Evolutionary conservation across 768 basidiomycete species (phyloP), one percentile per base, ranked within the genome.

Genomic region (Crucibulum laeve): DNA sequence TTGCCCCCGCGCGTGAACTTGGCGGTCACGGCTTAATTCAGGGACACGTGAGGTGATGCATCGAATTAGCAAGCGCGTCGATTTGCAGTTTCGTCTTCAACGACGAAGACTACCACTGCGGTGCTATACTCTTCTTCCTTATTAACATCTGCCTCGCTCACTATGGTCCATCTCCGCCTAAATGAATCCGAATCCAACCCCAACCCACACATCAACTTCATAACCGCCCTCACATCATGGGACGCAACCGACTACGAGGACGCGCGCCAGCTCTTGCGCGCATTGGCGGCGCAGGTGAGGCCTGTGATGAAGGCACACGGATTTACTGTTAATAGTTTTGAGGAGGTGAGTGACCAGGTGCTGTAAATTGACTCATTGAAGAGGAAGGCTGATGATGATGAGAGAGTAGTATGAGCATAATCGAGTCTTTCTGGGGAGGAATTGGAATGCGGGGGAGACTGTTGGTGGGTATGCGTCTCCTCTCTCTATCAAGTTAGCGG

Each of bases 391-490:
- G 15, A 15, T 11, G 11, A 15, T 15, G 11, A 32, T 11, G 14
- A 22, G 18, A 4, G 15, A 10, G 14, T 53, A 91, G 87, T 91
- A 91, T 51, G 83, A 89, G 55, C 74, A 78, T 54, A 91, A 91
- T 56, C 54, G 51, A 11, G 85, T 91, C 4, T 91, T 91, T 60
- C 77, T 81, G 4, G 90, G 89, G 1, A 72, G 89, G 38, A 91
- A 91, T 57, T 92, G 89, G 89, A 87, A 89, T 51, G 71, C 70
- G 44, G 90, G 90, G 3, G 89, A 92, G 62, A 82, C 79, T 7
- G 66, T 92, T 45, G 88, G 87, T 86, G 48, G 17, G 61, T 52
- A 13, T 6, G 34, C 23, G 25, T 44, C n/a, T 30, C 18, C 7
- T 24, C 21, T 40, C 13, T 17, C 24, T 25, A 19, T 22, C 25